phyloP scores from a whole-genome alignment of 208 protist genomes.

The Wallacemonas collosoma region DNA sequence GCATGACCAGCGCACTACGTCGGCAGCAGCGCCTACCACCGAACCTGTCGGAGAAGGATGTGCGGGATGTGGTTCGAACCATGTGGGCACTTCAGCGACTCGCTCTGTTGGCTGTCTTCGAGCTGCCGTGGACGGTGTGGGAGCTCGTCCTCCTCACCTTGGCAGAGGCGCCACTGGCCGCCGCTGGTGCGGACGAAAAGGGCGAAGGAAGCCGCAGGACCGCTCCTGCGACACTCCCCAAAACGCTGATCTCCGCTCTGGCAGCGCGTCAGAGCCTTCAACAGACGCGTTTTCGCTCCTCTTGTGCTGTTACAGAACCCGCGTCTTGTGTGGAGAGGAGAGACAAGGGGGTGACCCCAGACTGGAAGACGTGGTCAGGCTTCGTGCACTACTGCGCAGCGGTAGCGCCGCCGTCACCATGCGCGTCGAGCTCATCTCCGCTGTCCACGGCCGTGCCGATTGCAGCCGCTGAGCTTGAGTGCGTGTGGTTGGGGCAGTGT shows the following conservation, averaged over 20 bases:
- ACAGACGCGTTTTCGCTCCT: not conserved
- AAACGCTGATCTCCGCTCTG: not conserved
- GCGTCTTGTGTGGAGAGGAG: too few species aligned
- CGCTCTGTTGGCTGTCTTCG: constrained; percentile 53
- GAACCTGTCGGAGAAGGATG: not conserved
- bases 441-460: constrained; percentile 6
- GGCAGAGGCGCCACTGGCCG: not conserved
- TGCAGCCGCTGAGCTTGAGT: constrained; percentile 32
- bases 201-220: too few species aligned
- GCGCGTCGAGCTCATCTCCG: not conserved
- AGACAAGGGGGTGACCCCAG: not conserved
- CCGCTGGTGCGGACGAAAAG: too few species aligned
- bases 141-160: constrained; percentile 28
- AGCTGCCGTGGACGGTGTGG: constrained; percentile 52
- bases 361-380: not conserved
- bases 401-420: not conserved
- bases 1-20: constrained; percentile 10
- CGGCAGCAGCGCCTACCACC: not conserved
- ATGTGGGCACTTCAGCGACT: constrained; percentile 57
- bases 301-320: not conserved
- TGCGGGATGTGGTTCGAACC: constrained; percentile 16
- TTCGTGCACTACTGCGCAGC: constrained; percentile 23
- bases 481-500: constrained; percentile 30
- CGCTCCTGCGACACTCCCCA: not conserved
- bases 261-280: not conserved